Base-by-base conservation (phyloP, 2,329 filamentous ascomycete genomes). In the Zalaria obscura region DNA sequence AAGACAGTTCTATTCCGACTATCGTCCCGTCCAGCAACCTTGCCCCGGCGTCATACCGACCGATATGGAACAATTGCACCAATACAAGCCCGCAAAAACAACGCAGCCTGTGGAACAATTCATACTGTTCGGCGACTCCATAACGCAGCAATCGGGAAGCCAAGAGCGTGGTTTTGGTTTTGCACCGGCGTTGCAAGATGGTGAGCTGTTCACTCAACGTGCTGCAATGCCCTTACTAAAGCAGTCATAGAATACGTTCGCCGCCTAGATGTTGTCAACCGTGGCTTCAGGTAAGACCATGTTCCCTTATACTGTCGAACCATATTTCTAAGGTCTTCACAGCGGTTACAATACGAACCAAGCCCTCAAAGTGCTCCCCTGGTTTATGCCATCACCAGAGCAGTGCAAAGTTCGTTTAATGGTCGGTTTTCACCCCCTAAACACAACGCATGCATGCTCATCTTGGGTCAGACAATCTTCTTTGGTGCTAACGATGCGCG, bases 401-500 rank as follows among this genome's bases (percentile, higher is more conserved):
- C 60, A 69, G 25, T 72, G 70, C 27, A 73, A 70, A 54, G 70
- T 88, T 43, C 73, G 76, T 44, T 80, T 83, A 52, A 60, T 89
- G 48, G 80, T 83, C 59, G 53, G 70, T 32, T 25, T 5, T 10
- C 2, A 18, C 2, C 2, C 18, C 18, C 18, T 27, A 26, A n/a
- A 10, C 9, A 27, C 32, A 25, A 3, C 3, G 11, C 28, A 9
- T 25, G 31, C 11, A 18, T 10, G 9, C 5, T 11, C 3, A 6
- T n/a, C 25, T 4, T 18, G 18, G 3, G 10, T 5, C 43, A 87
- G 82, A 67, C 82, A 33, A 63, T 94, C 44, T 80, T 93, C 49
- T 78, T 95, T 45, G 91, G 91, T 11, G 85, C 91, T 51, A 96
- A 98, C 57, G 91, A 96, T 61, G 80, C 89, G 3, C 78, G 78